phyloP scores from a whole-genome alignment of 768 basidiomycete genomes.

The Russula dissimulans region DNA sequence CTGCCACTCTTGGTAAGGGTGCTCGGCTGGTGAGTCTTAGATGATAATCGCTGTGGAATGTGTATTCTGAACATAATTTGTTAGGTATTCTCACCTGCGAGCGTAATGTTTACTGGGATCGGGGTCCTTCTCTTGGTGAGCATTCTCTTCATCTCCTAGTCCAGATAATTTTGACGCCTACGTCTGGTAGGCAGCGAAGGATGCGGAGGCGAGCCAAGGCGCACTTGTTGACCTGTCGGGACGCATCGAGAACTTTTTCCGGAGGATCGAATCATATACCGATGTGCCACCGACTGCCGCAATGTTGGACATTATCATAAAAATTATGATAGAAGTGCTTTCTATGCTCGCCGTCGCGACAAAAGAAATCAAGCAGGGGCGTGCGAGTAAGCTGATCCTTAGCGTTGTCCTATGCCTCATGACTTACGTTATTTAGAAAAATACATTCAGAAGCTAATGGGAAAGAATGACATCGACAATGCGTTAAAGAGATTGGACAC shows the following conservation, averaged over 20 bases:
- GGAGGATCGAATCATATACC: background rate
- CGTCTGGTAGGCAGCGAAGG: background rate
- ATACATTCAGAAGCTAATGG: background rate
- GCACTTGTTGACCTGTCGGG: background rate
- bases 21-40: background rate
- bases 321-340: background rate
- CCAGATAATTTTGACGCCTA: background rate
- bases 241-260: background rate
- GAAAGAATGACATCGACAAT: background rate
- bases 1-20: background rate
- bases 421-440: background rate
- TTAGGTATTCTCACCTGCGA: background rate
- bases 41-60: background rate
- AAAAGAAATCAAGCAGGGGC: background rate
- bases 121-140: background rate
- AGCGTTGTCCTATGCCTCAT: too few species aligned
- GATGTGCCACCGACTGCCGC: background rate
- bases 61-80: background rate
- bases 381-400: background rate
- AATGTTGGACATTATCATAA: background rate
- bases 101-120: background rate
- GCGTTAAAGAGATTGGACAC: background rate
- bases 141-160: background rate
- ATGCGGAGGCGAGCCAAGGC: background rate
- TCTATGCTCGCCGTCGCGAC: background rate